These are phyloP conservation scores for Triadica sebifera DNA, from an alignment of 345 rosid species.

Conservation along the genomic window DNA sequence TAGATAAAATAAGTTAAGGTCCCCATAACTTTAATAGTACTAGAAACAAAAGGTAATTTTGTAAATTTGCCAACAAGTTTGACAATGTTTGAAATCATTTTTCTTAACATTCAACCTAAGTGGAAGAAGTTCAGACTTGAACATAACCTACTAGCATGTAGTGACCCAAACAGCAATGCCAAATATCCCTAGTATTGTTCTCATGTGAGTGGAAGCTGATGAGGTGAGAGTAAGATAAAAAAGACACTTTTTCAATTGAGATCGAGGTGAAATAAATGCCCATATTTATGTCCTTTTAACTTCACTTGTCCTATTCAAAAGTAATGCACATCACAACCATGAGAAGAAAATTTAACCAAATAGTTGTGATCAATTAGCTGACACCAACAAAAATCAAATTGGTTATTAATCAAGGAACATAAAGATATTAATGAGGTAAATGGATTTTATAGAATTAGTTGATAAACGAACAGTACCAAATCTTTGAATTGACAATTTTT, in stretches of 20 bases:
- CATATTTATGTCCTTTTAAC: neutral
- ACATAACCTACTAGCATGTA: neutral
- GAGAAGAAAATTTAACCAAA: neutral
- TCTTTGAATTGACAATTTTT: no score
- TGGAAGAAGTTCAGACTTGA: no score
- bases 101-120: no score
- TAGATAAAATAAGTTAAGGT: neutral
- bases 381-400: neutral
- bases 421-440: neutral
- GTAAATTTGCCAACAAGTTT: no score
- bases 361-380: neutral
- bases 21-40: neutral
- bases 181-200: neutral
- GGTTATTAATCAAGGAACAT: neutral
- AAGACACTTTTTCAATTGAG: neutral
- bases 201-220: neutral
- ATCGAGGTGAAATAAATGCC: neutral
- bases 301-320: neutral
- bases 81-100: no score
- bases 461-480: no score
- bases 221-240: neutral
- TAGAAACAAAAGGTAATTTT: neutral
- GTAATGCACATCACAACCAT: constrained; percentile 7
- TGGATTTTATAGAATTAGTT: no score
- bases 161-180: neutral